Evolutionary conservation across 176 grass and related monocot genomes (phyloP).

Genomic region (Coix lacrymajobi): DNA sequence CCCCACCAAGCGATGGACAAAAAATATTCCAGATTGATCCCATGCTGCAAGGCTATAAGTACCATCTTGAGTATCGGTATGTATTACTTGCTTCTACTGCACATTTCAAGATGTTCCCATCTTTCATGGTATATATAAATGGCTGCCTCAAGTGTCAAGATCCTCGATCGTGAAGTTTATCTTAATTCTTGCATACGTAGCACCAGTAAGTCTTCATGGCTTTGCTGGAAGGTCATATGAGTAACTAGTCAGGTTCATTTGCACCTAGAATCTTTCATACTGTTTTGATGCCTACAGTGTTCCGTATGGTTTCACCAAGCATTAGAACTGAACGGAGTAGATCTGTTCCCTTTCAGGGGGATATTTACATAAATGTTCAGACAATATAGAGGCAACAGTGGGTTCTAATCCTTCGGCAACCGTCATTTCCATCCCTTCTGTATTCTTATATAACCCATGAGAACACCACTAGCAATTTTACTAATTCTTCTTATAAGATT

Average conservation of each 20-base stretch:
- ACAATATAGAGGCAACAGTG: neutral
- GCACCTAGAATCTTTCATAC: neutral
- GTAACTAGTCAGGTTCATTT: neutral
- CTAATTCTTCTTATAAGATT: neutral
- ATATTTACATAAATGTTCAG: neutral
- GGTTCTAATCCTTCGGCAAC: neutral
- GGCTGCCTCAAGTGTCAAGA: neutral
- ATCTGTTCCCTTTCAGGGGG: neutral
- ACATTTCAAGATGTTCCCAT: neutral
- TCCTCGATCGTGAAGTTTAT: neutral
- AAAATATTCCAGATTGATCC: constrained; percentile 76
- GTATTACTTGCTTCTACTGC: constrained; percentile 13
- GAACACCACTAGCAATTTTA: constrained; percentile 1
- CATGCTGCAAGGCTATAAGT: constrained; percentile 38
- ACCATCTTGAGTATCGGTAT: constrained; percentile 84
- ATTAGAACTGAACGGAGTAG: neutral
- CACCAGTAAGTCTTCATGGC: neutral
- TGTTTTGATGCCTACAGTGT: neutral
- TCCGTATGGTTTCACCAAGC: neutral
- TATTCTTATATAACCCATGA: neutral
- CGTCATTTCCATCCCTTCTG: neutral
- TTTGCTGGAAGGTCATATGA: neutral
- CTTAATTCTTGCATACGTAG: neutral
- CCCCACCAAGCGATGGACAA: constrained; percentile 49
- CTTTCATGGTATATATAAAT: neutral